phyloP scores from a whole-genome alignment of 495 filamentous ascomycete genomes.

The Ascodesmis nigricans region DNA sequence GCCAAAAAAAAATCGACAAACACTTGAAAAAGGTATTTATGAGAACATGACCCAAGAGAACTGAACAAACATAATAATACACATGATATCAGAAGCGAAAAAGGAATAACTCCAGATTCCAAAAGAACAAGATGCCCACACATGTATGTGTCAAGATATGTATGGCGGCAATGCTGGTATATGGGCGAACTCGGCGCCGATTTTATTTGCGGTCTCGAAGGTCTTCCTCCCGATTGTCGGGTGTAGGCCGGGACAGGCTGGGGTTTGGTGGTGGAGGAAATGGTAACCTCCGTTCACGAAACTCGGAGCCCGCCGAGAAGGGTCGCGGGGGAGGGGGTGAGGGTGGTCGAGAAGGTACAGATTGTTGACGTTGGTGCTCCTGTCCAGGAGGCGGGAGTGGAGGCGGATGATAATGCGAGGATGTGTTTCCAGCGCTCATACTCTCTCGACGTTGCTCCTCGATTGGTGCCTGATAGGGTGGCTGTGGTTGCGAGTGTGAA shows the following conservation, averaged over 20 bases:
- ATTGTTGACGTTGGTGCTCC: conserved; percentile 18
- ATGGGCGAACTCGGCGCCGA: not conserved
- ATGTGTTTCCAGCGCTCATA: conserved; percentile 10
- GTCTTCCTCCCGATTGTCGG: conserved; percentile 12
- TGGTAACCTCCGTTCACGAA: conserved; percentile 10
- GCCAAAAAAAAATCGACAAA: too few relatives aligned
- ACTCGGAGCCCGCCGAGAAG: conserved; percentile 19
- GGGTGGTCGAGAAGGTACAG: conserved; percentile 11
- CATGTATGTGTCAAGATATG: not conserved
- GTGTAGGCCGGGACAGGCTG: conserved; percentile 10
- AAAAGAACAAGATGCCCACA: conserved; percentile 1
- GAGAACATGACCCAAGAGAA: too few relatives aligned
- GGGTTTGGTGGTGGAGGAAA: conserved; percentile 7
- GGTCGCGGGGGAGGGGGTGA: conserved; percentile 17
- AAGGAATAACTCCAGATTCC: conserved; percentile 16
- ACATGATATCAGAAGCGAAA: conserved; percentile 13
- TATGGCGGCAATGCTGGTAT: not conserved
- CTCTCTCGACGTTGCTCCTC: conserved; percentile 26
- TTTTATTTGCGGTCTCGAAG: conserved; percentile 13
- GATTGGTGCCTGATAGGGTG: conserved; percentile 37
- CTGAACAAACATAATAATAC: conserved; percentile 4
- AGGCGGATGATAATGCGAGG: conserved; percentile 1
- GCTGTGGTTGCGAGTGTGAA: conserved; percentile 50
- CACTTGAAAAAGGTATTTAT: too few relatives aligned
- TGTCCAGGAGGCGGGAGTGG: conserved; percentile 2